A percentile compares a stretch with the other conserved stretches of the same genome.
Conservation (phyloP, 768 basidiomycete species). For the Panaeolus papilionaceus region DNA sequence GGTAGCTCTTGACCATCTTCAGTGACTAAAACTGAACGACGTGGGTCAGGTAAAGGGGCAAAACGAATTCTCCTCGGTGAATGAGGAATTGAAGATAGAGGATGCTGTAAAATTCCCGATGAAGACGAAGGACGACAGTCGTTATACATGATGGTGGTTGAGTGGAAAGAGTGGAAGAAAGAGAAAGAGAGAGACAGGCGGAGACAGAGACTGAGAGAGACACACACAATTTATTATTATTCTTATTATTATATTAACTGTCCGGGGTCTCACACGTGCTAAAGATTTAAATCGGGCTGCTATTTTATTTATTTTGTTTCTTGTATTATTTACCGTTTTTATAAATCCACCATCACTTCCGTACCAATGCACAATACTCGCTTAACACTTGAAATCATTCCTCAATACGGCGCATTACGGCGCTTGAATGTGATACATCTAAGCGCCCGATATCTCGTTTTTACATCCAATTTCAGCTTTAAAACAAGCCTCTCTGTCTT, state of each 20-base stretch:
- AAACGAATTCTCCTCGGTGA: conserved; percentile 63
- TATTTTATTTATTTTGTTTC: neutral
- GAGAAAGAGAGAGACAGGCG: neutral
- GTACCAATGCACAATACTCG: too few relatives aligned
- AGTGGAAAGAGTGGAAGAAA: conserved; percentile 2
- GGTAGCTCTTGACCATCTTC: conserved; percentile 50
- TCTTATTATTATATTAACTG: neutral
- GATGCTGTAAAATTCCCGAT: neutral
- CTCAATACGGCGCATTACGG: too few relatives aligned
- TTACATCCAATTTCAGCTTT: too few relatives aligned
- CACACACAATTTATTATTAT: neutral
- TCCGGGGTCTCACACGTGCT: conserved; percentile 4
- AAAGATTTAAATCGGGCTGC: neutral
- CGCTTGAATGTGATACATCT: neutral
- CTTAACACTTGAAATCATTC: too few relatives aligned
- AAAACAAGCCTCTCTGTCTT: too few relatives aligned
- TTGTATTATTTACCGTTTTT: neutral
- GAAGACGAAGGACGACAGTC: conserved; percentile 15
- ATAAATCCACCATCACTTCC: neutral
- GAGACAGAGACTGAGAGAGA: neutral
- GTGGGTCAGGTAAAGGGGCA: conserved; percentile 84
- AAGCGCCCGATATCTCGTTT: neutral
- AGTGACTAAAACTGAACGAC: conserved; percentile 51
- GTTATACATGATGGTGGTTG: conserved; percentile 11
- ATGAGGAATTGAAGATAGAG: neutral